Conservation (phyloP, 441 rosid species). For the Corymbia calophylla region DNA sequence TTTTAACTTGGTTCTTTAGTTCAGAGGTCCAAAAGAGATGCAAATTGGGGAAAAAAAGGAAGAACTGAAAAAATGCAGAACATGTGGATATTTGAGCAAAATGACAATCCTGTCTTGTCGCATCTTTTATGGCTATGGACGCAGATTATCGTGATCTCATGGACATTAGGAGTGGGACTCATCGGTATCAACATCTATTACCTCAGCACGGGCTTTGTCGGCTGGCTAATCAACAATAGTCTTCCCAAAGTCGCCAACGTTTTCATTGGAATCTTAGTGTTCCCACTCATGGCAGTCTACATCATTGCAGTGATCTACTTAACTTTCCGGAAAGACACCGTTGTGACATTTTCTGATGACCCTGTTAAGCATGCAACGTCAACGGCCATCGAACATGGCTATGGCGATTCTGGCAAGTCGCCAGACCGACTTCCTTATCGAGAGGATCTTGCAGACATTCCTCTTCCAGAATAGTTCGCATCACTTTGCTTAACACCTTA, state of each 20-base stretch:
- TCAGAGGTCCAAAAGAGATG: background rate
- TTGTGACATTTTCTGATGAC: conserved; percentile 23
- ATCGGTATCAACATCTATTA: conserved; percentile 59
- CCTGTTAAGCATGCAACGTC: background rate
- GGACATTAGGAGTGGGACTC: conserved; percentile 47
- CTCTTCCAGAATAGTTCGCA: conserved; percentile 18
- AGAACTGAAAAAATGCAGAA: background rate
- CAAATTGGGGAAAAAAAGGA: background rate
- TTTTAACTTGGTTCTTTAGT: background rate
- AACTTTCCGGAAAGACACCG: conserved; percentile 41
- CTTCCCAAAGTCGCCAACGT: conserved; percentile 35
- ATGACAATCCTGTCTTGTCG: background rate
- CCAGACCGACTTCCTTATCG: conserved; percentile 19
- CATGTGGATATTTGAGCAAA: too few relatives aligned
- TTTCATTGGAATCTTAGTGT: conserved; percentile 38
- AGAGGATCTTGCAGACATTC: conserved; percentile 42
- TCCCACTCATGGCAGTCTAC: conserved; percentile 51
- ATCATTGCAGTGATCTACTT: conserved; percentile 35
- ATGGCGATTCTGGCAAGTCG: background rate
- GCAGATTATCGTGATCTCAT: conserved; percentile 52
- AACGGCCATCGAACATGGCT: conserved; percentile 15
- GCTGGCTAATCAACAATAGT: conserved; percentile 40
- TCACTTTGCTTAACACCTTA: background rate
- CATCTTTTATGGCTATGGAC: background rate
- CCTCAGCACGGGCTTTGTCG: conserved; percentile 42